These are phyloP conservation scores for Tagetes patula DNA, from an alignment of 129 eudicot species.

Conservation along the genomic window DNA sequence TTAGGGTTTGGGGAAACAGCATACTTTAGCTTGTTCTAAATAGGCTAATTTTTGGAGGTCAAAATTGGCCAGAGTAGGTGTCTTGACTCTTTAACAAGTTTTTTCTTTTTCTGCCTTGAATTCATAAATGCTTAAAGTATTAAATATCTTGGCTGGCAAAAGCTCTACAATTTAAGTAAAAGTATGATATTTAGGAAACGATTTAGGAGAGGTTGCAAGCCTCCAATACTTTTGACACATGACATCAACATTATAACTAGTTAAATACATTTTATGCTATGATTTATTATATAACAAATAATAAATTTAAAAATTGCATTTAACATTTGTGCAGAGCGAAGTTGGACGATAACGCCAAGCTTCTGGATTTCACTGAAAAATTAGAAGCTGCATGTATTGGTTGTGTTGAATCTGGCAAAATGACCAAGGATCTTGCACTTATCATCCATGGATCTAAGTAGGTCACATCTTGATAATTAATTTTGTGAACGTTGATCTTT, in stretches of 20 bases:
- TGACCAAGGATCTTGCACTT: slow-evolving; percentile 98
- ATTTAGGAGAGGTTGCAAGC: neutral
- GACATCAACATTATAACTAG: neutral
- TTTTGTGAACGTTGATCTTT: neutral
- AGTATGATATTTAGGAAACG: neutral
- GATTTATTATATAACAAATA: neutral
- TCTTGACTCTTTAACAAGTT: neutral
- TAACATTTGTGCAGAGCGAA: slow-evolving; percentile 64
- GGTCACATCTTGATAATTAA: slow-evolving; percentile 20
- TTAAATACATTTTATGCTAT: neutral
- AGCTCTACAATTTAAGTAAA: neutral
- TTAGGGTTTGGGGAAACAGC: neutral
- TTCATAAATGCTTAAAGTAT: neutral
- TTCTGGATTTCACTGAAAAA: slow-evolving; percentile 83
- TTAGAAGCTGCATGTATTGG: slow-evolving; percentile 91
- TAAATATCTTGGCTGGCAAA: neutral
- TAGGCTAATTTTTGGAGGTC: neutral
- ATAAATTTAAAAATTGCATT: neutral
- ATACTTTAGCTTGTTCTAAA: neutral
- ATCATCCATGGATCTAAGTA: slow-evolving; percentile 87
- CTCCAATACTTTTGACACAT: neutral
- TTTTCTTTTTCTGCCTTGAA: neutral
- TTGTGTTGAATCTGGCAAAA: slow-evolving; percentile 76
- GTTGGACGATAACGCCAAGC: slow-evolving; percentile 70
- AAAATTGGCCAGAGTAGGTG: neutral